These are phyloP conservation scores for Aspergillus sp. DNA, from an alignment of 2,329 filamentous ascomycete genomes.

Conservation along the genomic window DNA sequence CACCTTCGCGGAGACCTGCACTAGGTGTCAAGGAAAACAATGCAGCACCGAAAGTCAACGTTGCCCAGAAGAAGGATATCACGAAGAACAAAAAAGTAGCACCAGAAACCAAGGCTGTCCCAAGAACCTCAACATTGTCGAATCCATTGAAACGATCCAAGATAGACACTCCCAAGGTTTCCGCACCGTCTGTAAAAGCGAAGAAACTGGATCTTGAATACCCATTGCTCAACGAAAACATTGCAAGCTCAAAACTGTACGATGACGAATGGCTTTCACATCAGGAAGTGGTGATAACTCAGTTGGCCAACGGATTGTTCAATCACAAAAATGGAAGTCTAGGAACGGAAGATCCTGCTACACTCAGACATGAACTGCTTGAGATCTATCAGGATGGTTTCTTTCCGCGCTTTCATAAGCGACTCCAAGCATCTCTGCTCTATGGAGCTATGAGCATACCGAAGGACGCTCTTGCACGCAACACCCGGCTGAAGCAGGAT, in stretches of 20 bases:
- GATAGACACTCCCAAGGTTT: conserved; percentile 25
- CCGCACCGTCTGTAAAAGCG: conserved; percentile 23
- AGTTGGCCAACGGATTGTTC: conserved; percentile 56
- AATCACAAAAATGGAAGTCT: conserved; percentile 23
- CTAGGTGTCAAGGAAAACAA: conserved; percentile 12
- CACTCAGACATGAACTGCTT: conserved; percentile 46
- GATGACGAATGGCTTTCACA: conserved; percentile 60
- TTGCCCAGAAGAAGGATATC: not conserved
- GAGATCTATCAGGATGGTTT: conserved; percentile 49
- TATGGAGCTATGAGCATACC: conserved; percentile 56
- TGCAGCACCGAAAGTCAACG: conserved; percentile 1
- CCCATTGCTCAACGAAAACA: conserved; percentile 50
- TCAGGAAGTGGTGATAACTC: conserved; percentile 58
- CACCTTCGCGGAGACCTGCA: conserved; percentile 2
- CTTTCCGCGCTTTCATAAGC: conserved; percentile 50
- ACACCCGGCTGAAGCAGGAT: conserved; percentile 49
- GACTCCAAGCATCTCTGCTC: conserved; percentile 54
- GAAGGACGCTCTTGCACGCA: conserved; percentile 44
- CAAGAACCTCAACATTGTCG: conserved; percentile 9
- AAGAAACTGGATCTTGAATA: conserved; percentile 35
- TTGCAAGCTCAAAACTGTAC: conserved; percentile 54
- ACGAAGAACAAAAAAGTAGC: not conserved
- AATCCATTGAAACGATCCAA: conserved; percentile 10
- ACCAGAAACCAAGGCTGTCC: conserved; percentile 1
- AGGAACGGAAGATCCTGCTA: conserved; percentile 17